phyloP scores from a whole-genome alignment of 2,329 filamentous ascomycete species.

The Thelonectria discophora region DNA sequence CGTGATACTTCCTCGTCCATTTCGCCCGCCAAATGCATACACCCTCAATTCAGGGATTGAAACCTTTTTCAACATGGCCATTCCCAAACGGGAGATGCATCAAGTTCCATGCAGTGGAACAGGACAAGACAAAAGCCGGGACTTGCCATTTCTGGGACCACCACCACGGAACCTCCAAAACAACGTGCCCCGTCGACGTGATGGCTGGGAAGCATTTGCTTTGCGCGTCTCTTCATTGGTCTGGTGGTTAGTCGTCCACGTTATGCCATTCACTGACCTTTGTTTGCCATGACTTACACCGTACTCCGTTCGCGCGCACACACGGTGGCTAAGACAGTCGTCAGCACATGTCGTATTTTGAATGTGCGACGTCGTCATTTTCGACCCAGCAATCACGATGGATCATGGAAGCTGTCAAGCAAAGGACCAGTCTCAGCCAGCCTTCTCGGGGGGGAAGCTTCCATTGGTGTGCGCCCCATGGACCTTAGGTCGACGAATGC shows the following conservation, averaged over 20 bases:
- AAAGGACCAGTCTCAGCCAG: conserved; percentile 23
- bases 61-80: conserved; percentile 12
- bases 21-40: not conserved
- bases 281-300: not conserved
- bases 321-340: conserved; percentile 5
- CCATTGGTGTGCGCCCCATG: conserved; percentile 6
- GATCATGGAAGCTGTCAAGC: conserved; percentile 24
- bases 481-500: conserved; percentile 3
- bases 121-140: conserved; percentile 1
- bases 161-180: conserved; percentile 6
- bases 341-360: conserved; percentile 19
- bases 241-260: not conserved
- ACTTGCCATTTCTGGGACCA: conserved; percentile 23
- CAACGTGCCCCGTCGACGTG: not conserved
- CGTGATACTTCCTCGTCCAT: not conserved
- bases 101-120: conserved; percentile 19
- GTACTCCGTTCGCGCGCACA: conserved; percentile 1
- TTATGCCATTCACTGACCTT: not conserved
- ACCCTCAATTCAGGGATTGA: conserved; percentile 18
- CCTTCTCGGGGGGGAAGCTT: conserved; percentile 30
- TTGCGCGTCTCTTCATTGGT: not conserved
- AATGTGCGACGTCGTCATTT: conserved; percentile 32
- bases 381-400: conserved; percentile 29
- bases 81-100: conserved; percentile 20
- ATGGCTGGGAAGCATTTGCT: not conserved